Evolutionary conservation across 225 moss, liverwort and hornwort species (phyloP).

Genomic region (Climacium dendroides): DNA sequence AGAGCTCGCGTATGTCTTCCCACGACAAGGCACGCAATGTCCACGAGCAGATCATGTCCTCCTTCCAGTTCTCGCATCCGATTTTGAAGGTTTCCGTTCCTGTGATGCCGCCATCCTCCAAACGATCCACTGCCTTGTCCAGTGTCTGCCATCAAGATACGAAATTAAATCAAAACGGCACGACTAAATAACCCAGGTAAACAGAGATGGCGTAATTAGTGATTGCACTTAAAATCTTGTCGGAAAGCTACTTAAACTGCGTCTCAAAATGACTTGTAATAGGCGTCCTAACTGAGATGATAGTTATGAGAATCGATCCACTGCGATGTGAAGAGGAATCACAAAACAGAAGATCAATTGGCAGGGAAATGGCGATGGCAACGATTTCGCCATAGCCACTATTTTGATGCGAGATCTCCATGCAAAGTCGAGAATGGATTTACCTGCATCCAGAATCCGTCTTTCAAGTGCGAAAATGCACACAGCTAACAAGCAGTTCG

Average conservation of each 20-base stretch:
- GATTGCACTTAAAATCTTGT: background rate
- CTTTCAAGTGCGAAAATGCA: constrained; percentile 6
- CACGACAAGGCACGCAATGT: constrained; percentile 20
- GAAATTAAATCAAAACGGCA: background rate
- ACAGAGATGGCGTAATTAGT: background rate
- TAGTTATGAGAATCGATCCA: background rate
- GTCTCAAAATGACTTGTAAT: background rate
- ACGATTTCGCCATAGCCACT: background rate
- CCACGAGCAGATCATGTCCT: constrained; percentile 25
- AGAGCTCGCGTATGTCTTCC: constrained; percentile 24
- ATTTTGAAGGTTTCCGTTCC: constrained; percentile 29
- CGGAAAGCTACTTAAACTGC: background rate
- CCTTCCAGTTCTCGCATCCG: constrained; percentile 28
- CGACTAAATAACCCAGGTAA: background rate
- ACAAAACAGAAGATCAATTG: background rate
- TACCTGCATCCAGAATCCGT: constrained; percentile 27
- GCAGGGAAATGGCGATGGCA: background rate
- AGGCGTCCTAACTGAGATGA: background rate
- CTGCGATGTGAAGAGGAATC: background rate
- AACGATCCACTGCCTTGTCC: constrained; percentile 5
- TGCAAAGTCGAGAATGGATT: background rate
- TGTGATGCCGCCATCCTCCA: constrained; percentile 20
- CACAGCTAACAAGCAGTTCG: background rate
- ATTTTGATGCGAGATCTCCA: background rate
- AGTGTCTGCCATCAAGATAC: constrained; percentile 10